Percentiles rank a stretch among this genome's conserved stretches.
phyloP scores from a whole-genome alignment of 2,329 filamentous ascomycete species.

The Berkeleyomyces basicola region DNA sequence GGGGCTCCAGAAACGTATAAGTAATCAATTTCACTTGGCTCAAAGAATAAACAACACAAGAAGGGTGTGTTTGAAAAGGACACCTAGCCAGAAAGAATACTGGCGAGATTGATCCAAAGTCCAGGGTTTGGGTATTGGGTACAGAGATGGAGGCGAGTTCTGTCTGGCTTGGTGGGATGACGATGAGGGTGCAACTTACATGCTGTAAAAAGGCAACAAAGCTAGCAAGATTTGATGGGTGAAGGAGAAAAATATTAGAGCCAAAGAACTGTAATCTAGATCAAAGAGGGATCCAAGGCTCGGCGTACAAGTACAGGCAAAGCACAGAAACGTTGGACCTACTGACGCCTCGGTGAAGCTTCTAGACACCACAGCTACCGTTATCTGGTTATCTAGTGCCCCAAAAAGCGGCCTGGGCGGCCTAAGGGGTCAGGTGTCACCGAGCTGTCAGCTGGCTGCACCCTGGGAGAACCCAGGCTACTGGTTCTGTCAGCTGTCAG shows the following conservation, averaged over 20 bases:
- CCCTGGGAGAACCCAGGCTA: background rate
- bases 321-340: background rate
- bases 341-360: background rate
- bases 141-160: background rate
- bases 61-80: background rate
- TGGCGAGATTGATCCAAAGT: background rate
- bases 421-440: background rate
- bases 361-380: background rate
- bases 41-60: background rate
- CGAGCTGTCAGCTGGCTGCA: background rate
- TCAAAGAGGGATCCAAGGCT: background rate
- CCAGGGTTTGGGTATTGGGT: background rate
- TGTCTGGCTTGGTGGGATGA: constrained; percentile 1
- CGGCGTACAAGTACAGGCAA: background rate
- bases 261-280: background rate
- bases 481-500: background rate
- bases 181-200: background rate
- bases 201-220: background rate
- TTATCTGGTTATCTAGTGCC: background rate
- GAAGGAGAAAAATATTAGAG: background rate
- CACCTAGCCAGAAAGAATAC: background rate
- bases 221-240: background rate
- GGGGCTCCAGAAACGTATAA: background rate
- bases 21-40: background rate
- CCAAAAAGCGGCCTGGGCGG: background rate